Evolutionary conservation across 208 protist genomes (phyloP), one percentile per base, ranked within the genome.

Genomic region (Trypanosoma rangeli): DNA sequence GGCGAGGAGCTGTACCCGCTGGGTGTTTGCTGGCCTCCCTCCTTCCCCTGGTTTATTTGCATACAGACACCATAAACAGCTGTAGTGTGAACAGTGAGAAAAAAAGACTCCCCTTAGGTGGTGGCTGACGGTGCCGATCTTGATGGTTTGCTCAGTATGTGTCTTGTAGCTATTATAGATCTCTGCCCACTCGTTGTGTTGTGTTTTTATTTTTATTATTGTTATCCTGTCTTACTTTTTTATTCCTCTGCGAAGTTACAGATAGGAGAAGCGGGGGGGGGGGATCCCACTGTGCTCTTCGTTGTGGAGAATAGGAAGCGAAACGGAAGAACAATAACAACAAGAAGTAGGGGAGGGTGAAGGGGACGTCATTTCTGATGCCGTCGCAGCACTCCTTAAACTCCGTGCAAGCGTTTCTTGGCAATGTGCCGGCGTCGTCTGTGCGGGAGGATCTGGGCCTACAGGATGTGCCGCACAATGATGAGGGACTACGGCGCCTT

Each of bases 401-500:
- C 15, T 66, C 57, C 3, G 63, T 49, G 13, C 31, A 42, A 26
- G 31, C 44, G n/a, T 73, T 74, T 56, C 28, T 79, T 22, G 72
- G 72, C 44, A 71, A 33, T 28, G 18, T 68, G 9, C 26, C 53
- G 20, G 5, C 12, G 10, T 55, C 59, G 33, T 64, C 39, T 8
- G 37, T 73, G 39, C 61, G 74, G 22, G 20, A 50, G 8, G 67
- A 65, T 15, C 42, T 28, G 1, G 42, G 16, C n/a, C 7, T 79
- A 26, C 44, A 73, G 4, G 61, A 61, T 68, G 82, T 92, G 5
- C 79, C 90, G 5, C 74, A 73, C 26, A 87, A 65, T 37, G 84
- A 87, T 28, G 80, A 88, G 2, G 87, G 90, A 46, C 54, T 95
- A 50, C 69, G 76, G 4, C 16, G 75, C 18, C 62, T 90, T 9